Evolutionary conservation across 805 yeast species (phyloP), one percentile per base, ranked within the genome.

Genomic region (Jamesozyma jinghongensis): DNA sequence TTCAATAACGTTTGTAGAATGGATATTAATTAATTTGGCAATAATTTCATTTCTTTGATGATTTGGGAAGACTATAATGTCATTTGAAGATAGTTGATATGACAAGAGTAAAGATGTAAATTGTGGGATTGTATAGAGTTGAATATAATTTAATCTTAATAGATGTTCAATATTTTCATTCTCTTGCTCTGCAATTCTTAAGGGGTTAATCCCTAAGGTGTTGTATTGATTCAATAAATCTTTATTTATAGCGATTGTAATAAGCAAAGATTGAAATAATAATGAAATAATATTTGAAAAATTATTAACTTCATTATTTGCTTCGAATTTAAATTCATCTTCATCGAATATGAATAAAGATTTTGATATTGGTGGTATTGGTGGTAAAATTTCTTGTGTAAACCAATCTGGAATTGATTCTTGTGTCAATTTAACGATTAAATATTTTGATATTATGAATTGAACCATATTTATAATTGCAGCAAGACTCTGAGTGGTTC

Each of bases 281-380:
- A 45, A 37, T 13, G 36, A 22, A 5, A 45, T 10, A 30, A 38
- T 47, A 25, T 34, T 31, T 3, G 22, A n/a, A 14, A 45, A 31
- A 40, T 19, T 13, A 13, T 19, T n/a, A n/a, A n/a, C n/a, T n/a
- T n/a, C n/a, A n/a, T n/a, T n/a, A n/a, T n/a, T n/a, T n/a, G n/a
- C n/a, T n/a, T n/a, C n/a, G n/a, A n/a, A n/a, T n/a, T n/a, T n/a
- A n/a, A n/a, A n/a, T n/a, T n/a, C n/a, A n/a, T n/a, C n/a, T n/a
- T n/a, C n/a, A 20, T 49, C 51, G 37, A 54, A 59, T n/a, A 50
- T 45, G 34, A 60, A 59, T 25, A 51, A 36, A 6, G 62, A 54
- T 46, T 51, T 56, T 14, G 63, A 45, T n/a, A 57, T 53, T 25
- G 65, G 63, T 13, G 65, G 60, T 7, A 52, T 51, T 11, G 47